Base-by-base conservation (phyloP, 2,329 filamentous ascomycete species). In the Penicillium paneum region DNA sequence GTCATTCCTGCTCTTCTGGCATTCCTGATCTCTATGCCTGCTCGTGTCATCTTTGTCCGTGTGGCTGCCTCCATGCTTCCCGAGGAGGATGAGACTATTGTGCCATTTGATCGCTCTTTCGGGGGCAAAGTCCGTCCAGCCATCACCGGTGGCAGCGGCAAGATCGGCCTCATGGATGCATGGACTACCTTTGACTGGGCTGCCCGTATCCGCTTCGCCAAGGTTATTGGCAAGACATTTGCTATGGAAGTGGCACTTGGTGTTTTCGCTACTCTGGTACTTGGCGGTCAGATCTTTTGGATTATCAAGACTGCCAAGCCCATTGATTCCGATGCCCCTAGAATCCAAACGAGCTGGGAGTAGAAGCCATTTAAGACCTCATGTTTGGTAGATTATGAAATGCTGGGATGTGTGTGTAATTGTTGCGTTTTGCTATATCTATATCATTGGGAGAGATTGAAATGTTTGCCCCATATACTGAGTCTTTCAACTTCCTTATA, bases 71-170 rank as follows among this genome's bases (percentile, higher is more conserved):
- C 90, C 45, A 85, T 96, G 64, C 84, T 97, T 3, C 84, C 91
- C 0, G 87, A 90, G 55, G 86, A 90, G 17, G 83, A 91, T 62
- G 88, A 95, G 75, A 85, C 90, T 26, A 89, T 97, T 60, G 86
- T 97, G 34, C 87, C 90, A 31, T 96, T 97, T 66, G 93, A 97
- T 78, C 89, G 91, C 61, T 87, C 87, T 29, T 95, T 95, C 67
- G 84, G 82, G 59, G 90, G 90, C 64, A 88, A 86, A 69, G 83
- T 93, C 28, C 83, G 87, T 60, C 86, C 89, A n/a, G 82, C 83
- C 56, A 81, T 91, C 46, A 78, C 91, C n/a, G 86, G 84, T 55
- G 90, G 88, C 51, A 83, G 80, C 59, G 89, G 90, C 61, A 85
- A 83, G 62, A 80, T 90, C 58, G 83, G 87, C 38, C 81, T 93